A percentile compares a stretch with the other conserved stretches of the same genome.
Evolutionary conservation across 1,139 yeast genomes (phyloP).

Genomic region (Magnusiomyces suaveolens): DNA sequence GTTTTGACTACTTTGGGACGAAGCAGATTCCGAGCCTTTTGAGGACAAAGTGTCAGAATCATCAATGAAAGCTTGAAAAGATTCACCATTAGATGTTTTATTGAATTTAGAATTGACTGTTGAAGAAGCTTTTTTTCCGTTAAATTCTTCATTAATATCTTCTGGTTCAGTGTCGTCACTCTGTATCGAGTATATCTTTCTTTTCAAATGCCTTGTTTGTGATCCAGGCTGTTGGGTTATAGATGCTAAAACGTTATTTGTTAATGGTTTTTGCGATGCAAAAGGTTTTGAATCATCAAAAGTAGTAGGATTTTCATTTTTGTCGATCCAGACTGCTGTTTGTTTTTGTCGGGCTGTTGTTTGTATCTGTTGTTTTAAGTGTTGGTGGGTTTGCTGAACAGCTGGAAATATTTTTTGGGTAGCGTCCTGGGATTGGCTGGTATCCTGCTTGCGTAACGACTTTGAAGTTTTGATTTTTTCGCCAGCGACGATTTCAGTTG

Average conservation of each 20-base stretch:
- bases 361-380: neutral
- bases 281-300: neutral
- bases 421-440: too few relatives aligned
- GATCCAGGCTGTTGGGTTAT: neutral
- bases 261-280: neutral
- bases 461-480: neutral
- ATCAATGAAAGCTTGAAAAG: too few relatives aligned
- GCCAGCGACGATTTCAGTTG: too few relatives aligned
- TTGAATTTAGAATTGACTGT: too few relatives aligned
- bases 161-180: slow-evolving; percentile 10
- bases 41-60: too few relatives aligned
- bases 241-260: neutral
- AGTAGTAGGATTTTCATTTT: neutral
- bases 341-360: neutral
- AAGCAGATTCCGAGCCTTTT: too few relatives aligned
- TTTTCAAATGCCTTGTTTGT: neutral
- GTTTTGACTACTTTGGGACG: neutral
- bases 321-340: neutral
- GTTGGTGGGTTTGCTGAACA: too few relatives aligned
- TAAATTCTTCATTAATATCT: neutral
- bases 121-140: neutral
- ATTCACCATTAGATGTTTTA: too few relatives aligned
- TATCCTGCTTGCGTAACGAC: too few relatives aligned
- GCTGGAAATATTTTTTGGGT: too few relatives aligned
- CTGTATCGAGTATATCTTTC: neutral